These are phyloP conservation scores for Larix kaempferi DNA, from an alignment of 75 land plant genomes.

Conservation along the genomic window DNA sequence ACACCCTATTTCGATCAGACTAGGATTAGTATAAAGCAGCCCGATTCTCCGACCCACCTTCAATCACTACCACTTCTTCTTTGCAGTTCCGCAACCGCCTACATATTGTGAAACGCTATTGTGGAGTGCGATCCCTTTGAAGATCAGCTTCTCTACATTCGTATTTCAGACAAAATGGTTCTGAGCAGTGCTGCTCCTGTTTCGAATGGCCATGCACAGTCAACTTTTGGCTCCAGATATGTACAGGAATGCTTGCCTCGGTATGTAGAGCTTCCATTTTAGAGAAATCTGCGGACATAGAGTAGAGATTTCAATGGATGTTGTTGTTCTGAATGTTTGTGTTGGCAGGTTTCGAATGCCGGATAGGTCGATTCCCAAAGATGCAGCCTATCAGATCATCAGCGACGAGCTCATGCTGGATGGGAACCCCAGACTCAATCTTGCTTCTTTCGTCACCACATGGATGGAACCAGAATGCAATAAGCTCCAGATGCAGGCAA, in stretches of 20 bases:
- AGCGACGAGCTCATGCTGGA: conserved; percentile 78
- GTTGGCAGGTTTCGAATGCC: conserved; percentile 43
- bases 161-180: too few species aligned
- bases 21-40: too few species aligned
- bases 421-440: conserved; percentile 75
- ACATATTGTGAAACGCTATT: too few species aligned
- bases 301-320: not conserved
- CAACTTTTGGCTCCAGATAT: not conserved
- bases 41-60: too few species aligned
- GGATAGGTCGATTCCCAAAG: conserved; percentile 53
- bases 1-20: too few species aligned
- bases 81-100: too few species aligned
- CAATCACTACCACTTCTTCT: too few species aligned
- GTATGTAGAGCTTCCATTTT: not conserved
- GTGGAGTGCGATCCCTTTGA: too few species aligned
- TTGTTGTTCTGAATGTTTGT: too few species aligned
- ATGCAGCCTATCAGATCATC: conserved; percentile 73
- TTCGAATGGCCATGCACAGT: not conserved
- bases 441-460: conserved; percentile 77
- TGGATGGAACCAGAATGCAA: conserved; percentile 84
- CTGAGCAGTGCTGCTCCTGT: too few species aligned
- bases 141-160: too few species aligned
- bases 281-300: conserved; percentile 61
- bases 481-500: conserved; percentile 42
- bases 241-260: conserved; percentile 1